Evolutionary conservation across 2,329 filamentous ascomycete genomes (phyloP).

Genomic region (Macrophomina tecta): DNA sequence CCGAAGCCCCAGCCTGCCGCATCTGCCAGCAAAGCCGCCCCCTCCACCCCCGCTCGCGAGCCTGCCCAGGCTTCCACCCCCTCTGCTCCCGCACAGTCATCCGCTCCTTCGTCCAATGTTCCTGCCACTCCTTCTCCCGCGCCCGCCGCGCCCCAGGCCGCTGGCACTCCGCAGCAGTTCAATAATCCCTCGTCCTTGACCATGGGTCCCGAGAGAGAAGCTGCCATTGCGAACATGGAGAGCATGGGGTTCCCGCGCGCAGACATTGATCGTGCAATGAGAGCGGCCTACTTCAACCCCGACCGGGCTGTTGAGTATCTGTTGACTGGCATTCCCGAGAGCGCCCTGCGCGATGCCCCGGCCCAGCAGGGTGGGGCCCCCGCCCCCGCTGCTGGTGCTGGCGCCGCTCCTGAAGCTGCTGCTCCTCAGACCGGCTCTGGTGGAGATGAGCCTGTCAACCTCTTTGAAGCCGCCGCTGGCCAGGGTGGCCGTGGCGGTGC

Average conservation of each 20-base stretch:
- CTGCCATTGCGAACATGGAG: conserved; percentile 90
- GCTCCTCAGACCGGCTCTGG: conserved; percentile 18
- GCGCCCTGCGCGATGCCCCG: conserved; percentile 64
- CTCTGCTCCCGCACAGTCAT: conserved; percentile 58
- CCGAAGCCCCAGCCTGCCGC: conserved; percentile 70
- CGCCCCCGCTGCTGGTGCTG: conserved; percentile 46
- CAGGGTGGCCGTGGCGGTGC: conserved; percentile 56
- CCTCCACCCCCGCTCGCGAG: conserved; percentile 62
- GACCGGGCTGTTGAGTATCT: conserved; percentile 98
- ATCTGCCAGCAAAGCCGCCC: conserved; percentile 55
- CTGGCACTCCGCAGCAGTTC: conserved; percentile 52
- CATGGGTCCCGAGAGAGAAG: conserved; percentile 80
- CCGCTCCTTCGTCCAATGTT: conserved; percentile 56
- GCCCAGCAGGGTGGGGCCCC: conserved; percentile 41
- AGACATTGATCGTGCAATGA: conserved; percentile 92
- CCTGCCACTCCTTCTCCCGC: conserved; percentile 59
- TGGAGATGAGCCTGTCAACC: conserved; percentile 74
- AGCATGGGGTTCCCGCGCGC: conserved; percentile 92
- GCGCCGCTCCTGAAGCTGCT: conserved; percentile 50
- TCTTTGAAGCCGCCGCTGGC: conserved; percentile 88
- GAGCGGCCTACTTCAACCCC: conserved; percentile 95
- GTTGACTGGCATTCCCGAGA: conserved; percentile 88
- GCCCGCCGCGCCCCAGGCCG: conserved; percentile 51
- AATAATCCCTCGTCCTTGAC: conserved; percentile 82
- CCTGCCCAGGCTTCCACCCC: conserved; percentile 59